Evolutionary conservation across 306 rosid genomes (phyloP), one percentile per base, ranked within the genome.

Genomic region (Ormosia semicastrata): DNA sequence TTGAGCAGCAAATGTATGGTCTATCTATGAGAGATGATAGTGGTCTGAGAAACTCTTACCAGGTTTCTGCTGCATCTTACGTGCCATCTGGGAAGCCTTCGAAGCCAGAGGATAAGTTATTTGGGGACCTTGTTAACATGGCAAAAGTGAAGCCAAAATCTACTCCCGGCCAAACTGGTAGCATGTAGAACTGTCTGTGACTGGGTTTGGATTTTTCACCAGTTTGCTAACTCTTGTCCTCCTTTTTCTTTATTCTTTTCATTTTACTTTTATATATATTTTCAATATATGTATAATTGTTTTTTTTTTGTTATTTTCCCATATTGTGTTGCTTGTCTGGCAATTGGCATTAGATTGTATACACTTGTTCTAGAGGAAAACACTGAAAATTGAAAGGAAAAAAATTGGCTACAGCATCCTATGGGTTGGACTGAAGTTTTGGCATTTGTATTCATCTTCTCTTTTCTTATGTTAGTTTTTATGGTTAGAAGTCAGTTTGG

Each of bases 101-200:
- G 58, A 96, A 89, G 85, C 99, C 98, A 33, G 98, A 96, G 86
- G 97, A 96, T 79, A 96, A 89, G 73, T 88, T 96, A 50, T 96
- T 96, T 24, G 99, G 99, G 37, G 99, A 96, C 85, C 98, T 96
- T 60, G 97, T 96, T 78, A 87, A 90, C 87, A 88, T 92, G 84
- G 91, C 99, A 3, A 96, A 92, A 86, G 85, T 94, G 71, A 94
- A 92, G 83, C 90, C 99, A 32, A 95, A 93, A 89, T 39, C 97
- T 54, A 84, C 92, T 58, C 85, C 92, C 6, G 94, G 89, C 7
- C 72, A 62, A 72, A 76, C 94, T 80, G 94, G 89, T 73, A 83
- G 92, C 88, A 32, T 83, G 82, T 89, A 84, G 85, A 76, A 75
- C 74, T 75, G 24, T 46, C 74, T 75, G 24, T 46, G 73, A 49